Evolutionary conservation across 2,329 filamentous ascomycete species (phyloP), one percentile per base, ranked within the genome.

Genomic region (Trichoderma atrobrunneum): DNA sequence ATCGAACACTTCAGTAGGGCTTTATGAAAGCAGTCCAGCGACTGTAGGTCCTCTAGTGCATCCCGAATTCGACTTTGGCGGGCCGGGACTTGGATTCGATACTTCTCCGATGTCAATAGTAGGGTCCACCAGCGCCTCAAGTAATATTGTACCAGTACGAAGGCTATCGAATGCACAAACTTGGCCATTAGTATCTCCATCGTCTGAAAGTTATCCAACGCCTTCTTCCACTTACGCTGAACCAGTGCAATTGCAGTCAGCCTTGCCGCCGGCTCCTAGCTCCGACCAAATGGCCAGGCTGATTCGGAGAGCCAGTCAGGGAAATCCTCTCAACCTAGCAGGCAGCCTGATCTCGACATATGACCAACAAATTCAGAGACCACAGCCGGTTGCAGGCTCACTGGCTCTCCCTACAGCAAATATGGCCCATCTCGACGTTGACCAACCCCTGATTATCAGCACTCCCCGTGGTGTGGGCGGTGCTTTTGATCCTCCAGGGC

Each of bases 401-500:
- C 21, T 39, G 26, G 57, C 57, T 24, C 28, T 59, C 18, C 26
- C 71, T 6, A 36, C 32, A 2, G 12, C 32, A 59, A 72, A 61
- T 2, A 32, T 21, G 26, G 24, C 59, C 39, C 14, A 65, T 64
- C 3, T 74, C 68, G 76, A 78, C 21, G 76, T 86, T 30, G 87
- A 89, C 48, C 85, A 86, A 68, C 87, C 88, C 5, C 81, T 90
- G 30, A 90, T 90, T 69, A 89, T 90, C 78, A 90, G 88, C 78
- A 90, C 88, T 4, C 88, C 88, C 1, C 84, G 80, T 11, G 88
- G 88, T 18, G 83, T 89, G 10, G 81, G 83, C 0, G 88, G 88
- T 3, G 86, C 85, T 1, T 88, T 85, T 74, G 87, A 89, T 71
- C 76, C 80, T 2, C 84, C 85, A 2, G 76, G 76, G 7, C 80